Evolutionary conservation across 352 stramenopile species (phyloP), one percentile per base, ranked within the genome.

Genomic region (Thraustotheca clavata): DNA sequence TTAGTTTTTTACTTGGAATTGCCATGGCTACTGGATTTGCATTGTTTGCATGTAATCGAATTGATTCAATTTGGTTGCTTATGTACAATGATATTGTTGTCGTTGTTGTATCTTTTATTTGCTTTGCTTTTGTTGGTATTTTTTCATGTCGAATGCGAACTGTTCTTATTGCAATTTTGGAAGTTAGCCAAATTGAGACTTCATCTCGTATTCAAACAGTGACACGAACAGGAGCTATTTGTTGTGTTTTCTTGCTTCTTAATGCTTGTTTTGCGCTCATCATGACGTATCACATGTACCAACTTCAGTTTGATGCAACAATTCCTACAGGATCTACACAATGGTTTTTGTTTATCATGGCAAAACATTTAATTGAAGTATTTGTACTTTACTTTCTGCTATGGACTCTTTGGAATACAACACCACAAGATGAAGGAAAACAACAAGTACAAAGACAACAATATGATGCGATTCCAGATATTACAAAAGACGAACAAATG

Each of bases 161-260:
- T 1, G 95, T 98, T 49, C 74, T 98, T 8, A 92, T 90, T 50
- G 97, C 95, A 1, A 87, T 98, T 41, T 83, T 97, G 4, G 93
- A 96, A 38, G 95, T 98, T 22, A 98, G 96, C 62, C 92, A 98
- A 73, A 96, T 98, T 41, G 94, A 95, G 35, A 98, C 94, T 14
- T 96, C 97, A n/a, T 89, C 87, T 62, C 89, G 97, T 63, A 96
- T 98, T 35, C 94, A 92, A 63, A 86, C 92, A 3, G 97, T 98
- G 48, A 90, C 97, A 33, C 98, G 89, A 82, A 97, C 97, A 39
- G 98, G 94, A 16, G 84, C 93, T 3, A 98, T 96, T 49, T 95
- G 93, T 38, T 96, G 96, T 32, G 76, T 96, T 49, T 98, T 98
- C 71, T 96, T 98, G 67, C 71, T 98, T n/a, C 85, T 91, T 8